These are phyloP conservation scores for Kwoniella europaea DNA, from an alignment of 768 basidiomycete species.

Conservation along the genomic window DNA sequence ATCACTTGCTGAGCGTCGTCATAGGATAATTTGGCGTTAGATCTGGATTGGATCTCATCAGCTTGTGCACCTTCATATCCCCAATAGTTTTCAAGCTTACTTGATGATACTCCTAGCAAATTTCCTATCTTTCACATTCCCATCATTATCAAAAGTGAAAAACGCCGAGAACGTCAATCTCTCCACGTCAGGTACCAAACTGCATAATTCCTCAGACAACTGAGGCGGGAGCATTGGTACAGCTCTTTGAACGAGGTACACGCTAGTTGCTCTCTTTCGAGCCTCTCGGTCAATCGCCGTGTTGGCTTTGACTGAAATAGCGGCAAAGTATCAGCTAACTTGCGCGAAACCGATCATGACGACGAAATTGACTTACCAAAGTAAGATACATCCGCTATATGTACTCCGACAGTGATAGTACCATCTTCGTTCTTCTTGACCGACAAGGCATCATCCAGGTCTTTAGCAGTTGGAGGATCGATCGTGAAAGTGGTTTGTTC, in stretches of 20 bases:
- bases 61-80: not conserved
- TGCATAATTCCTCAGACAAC: constrained; percentile 91
- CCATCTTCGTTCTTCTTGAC: constrained; percentile 88
- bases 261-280: constrained; percentile 93
- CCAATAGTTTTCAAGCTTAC: constrained; percentile 60
- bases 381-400: constrained; percentile 93
- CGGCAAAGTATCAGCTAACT: not conserved
- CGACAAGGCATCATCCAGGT: constrained; percentile 93
- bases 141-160: constrained; percentile 84
- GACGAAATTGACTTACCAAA: constrained; percentile 65
- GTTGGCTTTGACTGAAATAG: constrained; percentile 55
- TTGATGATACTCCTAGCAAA: constrained; percentile 91
- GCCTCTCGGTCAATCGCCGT: constrained; percentile 98
- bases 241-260: constrained; percentile 92
- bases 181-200: constrained; percentile 83
- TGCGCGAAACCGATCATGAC: constrained; percentile 59
- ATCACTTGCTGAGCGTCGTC: constrained; percentile 79
- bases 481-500: constrained; percentile 86
- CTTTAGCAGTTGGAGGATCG: constrained; percentile 85
- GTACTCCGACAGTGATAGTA: constrained; percentile 89
- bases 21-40: constrained; percentile 84
- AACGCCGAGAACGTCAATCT: constrained; percentile 88
- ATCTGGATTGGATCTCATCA: constrained; percentile 62
- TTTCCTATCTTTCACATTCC: constrained; percentile 81
- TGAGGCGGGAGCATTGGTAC: constrained; percentile 96